Evolutionary conservation across 2,329 filamentous ascomycete species (phyloP).

Genomic region (Hymenoscyphus repandus): DNA sequence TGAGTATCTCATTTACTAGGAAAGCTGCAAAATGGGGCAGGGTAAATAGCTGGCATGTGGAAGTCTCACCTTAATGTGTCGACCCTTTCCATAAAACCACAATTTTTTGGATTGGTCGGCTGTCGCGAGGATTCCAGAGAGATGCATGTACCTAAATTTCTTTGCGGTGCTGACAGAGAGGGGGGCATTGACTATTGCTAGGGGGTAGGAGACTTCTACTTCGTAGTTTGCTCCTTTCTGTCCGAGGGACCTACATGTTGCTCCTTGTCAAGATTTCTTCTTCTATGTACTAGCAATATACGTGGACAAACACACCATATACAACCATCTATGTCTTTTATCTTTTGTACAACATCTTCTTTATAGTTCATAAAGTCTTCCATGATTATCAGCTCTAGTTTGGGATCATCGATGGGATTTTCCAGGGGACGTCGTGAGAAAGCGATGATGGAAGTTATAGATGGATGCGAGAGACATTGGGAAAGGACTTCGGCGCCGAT

Average conservation of each 20-base stretch:
- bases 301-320: no score
- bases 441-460: slow-evolving; percentile 47
- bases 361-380: not conserved
- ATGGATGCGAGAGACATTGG: slow-evolving; percentile 43
- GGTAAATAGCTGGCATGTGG: no score
- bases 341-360: not conserved
- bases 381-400: not conserved
- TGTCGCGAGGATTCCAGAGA: not conserved
- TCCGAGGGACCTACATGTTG: not conserved
- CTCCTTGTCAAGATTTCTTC: not conserved
- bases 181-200: not conserved
- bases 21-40: no score
- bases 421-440: slow-evolving; percentile 44
- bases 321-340: not conserved
- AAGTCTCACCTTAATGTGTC: no score
- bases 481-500: slow-evolving; percentile 49
- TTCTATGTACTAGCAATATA: not conserved
- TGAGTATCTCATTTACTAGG: no score
- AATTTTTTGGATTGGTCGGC: not conserved
- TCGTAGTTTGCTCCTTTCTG: not conserved
- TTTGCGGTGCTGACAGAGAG: not conserved
- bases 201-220: not conserved
- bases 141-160: not conserved
- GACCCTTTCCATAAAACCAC: not conserved
- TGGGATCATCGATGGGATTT: not conserved